A percentile compares a stretch with the other conserved stretches of the same genome.
Evolutionary conservation across 129 eudicot genomes (phyloP).

Genomic region (Centrapalus pauciflorus): DNA sequence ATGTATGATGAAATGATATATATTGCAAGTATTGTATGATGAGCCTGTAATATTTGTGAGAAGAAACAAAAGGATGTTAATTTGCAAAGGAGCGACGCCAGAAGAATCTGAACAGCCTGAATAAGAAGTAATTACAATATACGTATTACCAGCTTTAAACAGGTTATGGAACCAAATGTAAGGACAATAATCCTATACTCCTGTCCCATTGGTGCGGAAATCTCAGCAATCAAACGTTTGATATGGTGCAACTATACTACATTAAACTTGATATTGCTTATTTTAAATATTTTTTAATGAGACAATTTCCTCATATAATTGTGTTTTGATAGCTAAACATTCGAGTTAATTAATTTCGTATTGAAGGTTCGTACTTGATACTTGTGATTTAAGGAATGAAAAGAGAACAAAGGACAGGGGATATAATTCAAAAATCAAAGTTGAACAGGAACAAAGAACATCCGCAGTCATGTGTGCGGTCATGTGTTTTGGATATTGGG

Average conservation of each 20-base stretch:
- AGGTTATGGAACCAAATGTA: neutral
- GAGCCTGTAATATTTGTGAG: neutral
- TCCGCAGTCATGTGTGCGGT: too few relatives aligned
- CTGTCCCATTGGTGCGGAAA: neutral
- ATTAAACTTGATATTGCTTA: neutral
- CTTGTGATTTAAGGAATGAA: too few relatives aligned
- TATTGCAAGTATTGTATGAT: neutral
- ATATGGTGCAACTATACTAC: neutral
- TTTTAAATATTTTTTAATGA: too few relatives aligned
- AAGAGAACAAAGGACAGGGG: too few relatives aligned
- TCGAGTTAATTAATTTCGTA: too few relatives aligned
- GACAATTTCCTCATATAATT: too few relatives aligned
- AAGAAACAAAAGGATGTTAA: neutral
- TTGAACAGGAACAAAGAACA: too few relatives aligned
- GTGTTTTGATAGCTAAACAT: too few relatives aligned
- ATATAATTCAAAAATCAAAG: too few relatives aligned
- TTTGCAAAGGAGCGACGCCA: conserved; percentile 21
- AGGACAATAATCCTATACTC: neutral
- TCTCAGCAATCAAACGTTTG: neutral
- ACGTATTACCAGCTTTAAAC: neutral
- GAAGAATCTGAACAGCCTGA: conserved; percentile 63
- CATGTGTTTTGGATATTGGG: too few relatives aligned
- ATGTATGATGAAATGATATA: too few relatives aligned
- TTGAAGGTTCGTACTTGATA: too few relatives aligned
- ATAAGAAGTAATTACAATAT: conserved; percentile 4